These are phyloP conservation scores for Candida krabiensis DNA, from an alignment of 805 yeast species.

Conservation along the genomic window DNA sequence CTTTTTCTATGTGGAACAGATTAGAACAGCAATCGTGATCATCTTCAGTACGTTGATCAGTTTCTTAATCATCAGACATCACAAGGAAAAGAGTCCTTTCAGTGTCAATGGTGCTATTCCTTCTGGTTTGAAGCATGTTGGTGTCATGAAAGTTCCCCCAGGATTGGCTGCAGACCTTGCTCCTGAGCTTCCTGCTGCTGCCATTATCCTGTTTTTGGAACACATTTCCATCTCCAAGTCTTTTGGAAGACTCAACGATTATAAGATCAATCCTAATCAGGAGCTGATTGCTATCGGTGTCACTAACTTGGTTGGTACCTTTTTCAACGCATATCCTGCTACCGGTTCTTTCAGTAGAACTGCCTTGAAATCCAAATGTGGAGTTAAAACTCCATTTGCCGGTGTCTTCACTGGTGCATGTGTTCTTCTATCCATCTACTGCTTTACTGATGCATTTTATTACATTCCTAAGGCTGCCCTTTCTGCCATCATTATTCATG, in stretches of 20 bases:
- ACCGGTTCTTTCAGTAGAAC: constrained; percentile 96
- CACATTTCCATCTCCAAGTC: constrained; percentile 94
- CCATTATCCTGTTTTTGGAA: constrained; percentile 78
- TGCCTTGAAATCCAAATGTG: constrained; percentile 92
- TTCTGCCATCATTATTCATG: constrained; percentile 88
- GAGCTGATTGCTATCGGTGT: constrained; percentile 93
- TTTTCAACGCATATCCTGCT: constrained; percentile 91
- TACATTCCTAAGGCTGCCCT: constrained; percentile 89
- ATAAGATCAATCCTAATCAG: constrained; percentile 89
- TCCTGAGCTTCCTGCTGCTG: constrained; percentile 80
- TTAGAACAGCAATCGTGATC: constrained; percentile 80
- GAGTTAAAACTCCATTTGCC: constrained; percentile 91
- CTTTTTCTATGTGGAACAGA: constrained; percentile 71
- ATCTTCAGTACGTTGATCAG: constrained; percentile 81
- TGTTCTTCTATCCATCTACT: constrained; percentile 82
- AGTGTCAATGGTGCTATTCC: constrained; percentile 77
- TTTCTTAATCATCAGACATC: constrained; percentile 64
- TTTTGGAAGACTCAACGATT: constrained; percentile 89
- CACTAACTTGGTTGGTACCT: constrained; percentile 86
- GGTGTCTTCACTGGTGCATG: constrained; percentile 89
- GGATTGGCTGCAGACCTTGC: constrained; percentile 63
- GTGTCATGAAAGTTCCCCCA: constrained; percentile 64
- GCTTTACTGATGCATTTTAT: constrained; percentile 79
- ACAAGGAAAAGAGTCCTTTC: constrained; percentile 43
- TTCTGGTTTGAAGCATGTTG: constrained; percentile 75